Base-by-base conservation (phyloP, 2,329 filamentous ascomycete genomes). In the Tricladium varicosporioides region DNA sequence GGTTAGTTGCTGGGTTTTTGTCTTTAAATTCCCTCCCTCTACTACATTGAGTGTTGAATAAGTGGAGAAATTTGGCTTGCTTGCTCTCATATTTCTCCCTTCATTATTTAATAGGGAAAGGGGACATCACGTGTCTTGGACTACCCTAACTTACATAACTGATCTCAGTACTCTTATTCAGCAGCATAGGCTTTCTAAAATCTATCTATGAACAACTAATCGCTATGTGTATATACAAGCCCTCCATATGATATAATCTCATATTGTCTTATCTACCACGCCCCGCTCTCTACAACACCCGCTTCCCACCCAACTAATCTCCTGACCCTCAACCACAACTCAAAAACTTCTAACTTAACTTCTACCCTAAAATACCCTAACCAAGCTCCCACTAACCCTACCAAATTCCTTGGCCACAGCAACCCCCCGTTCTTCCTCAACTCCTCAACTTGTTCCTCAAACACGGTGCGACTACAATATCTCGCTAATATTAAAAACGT, bases 401-500 rank as follows among this genome's bases (percentile, higher is more conserved):
- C 45, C 1, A 82, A 73, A 60, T 86, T 88, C 5, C 73, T 68
- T 8, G 84, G 84, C 77, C 81, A 82, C 32, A 83, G 67, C n/a
- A 85, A 66, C 43, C 83, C 83, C 1, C 84, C 83, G 54, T 70
- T 71, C 46, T 69, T 67, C 51, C 74, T 72, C 53, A 88, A 80
- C 54, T 79, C 73, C 56, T 88, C 85, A 13, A 87, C 72, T 65
- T 83, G 79, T 71, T 89, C 86, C 62, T 84, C 73, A 61, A 85
- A 83, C 0, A 89, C 85, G 1, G 85, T 87, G 33, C 82, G 78
- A 22, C 83, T 80, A 71, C 86, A 88, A 73, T 89, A 89, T 33
- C 84, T 74, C 2, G 86, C 86, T 27, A 89, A 76, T 61, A 89
- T 89, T 68, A 89, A 75, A 65, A 89, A 89, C 13, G 76, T 81